A percentile compares a stretch with the other conserved stretches of the same genome.
These are phyloP conservation scores for Penicillium macrosclerotiorum DNA, from an alignment of 495 filamentous ascomycete genomes.

Conservation along the genomic window DNA sequence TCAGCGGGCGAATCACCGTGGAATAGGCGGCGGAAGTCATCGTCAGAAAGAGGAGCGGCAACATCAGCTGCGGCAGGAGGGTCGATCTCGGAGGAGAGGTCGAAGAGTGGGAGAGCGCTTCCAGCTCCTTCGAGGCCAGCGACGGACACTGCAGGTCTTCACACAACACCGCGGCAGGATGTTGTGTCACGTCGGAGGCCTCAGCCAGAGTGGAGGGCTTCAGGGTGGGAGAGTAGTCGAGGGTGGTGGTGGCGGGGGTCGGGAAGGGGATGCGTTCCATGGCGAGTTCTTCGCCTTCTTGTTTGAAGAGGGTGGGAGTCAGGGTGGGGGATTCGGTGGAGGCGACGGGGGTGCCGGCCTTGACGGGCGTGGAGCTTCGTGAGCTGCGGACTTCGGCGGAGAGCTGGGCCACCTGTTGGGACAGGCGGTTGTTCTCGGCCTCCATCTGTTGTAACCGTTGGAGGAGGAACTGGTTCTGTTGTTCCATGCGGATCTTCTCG, in stretches of 20 bases:
- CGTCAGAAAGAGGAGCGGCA: constrained; percentile 60
- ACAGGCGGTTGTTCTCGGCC: constrained; percentile 61
- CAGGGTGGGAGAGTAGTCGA: constrained; percentile 50
- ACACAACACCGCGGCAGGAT: constrained; percentile 99
- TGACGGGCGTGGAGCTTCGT: constrained; percentile 38
- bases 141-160: constrained; percentile 98
- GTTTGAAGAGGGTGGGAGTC: constrained; percentile 53
- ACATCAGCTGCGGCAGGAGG: constrained; percentile 39
- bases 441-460: constrained; percentile 61
- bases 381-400: constrained; percentile 57
- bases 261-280: constrained; percentile 50
- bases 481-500: constrained; percentile 64
- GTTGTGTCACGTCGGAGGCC: constrained; percentile 95
- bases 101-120: constrained; percentile 53
- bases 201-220: constrained; percentile 56
- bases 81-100: constrained; percentile 49
- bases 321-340: constrained; percentile 44
- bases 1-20: constrained; percentile 66
- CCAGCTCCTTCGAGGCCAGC: constrained; percentile 60
- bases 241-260: constrained; percentile 42
- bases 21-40: constrained; percentile 68
- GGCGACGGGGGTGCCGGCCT: constrained; percentile 33
- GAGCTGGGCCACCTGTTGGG: constrained; percentile 63
- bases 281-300: constrained; percentile 52
- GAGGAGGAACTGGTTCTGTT: constrained; percentile 70